Percentiles rank a stretch among this genome's conserved stretches.
Conservation (phyloP, 805 yeast genomes). For the Myxozyma kluyveri region DNA sequence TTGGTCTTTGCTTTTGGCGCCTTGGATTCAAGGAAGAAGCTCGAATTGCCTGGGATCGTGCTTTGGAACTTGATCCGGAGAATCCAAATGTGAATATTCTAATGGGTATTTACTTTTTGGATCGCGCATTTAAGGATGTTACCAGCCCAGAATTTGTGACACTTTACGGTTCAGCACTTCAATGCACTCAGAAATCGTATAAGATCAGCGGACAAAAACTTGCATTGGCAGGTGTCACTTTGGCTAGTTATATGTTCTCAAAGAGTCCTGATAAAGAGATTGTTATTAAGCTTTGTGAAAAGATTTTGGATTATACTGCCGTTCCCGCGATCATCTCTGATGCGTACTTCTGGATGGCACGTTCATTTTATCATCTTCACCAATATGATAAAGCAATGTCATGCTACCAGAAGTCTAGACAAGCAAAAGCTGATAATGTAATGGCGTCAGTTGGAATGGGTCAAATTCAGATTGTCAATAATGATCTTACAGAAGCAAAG, state of each 20-base stretch:
- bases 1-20: constrained; percentile 92
- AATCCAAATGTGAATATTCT: constrained; percentile 63
- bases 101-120: constrained; percentile 65
- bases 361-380: constrained; percentile 60
- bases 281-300: constrained; percentile 56
- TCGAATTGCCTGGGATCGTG: constrained; percentile 74
- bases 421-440: constrained; percentile 56
- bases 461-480: constrained; percentile 74
- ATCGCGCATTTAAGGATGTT: constrained; percentile 57
- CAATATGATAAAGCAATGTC: constrained; percentile 71
- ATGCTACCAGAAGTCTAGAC: constrained; percentile 68
- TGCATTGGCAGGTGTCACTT: constrained; percentile 55
- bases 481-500: constrained; percentile 76
- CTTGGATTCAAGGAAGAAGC: constrained; percentile 79
- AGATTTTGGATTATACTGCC: constrained; percentile 45
- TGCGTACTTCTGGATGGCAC: constrained; percentile 79
- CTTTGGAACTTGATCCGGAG: constrained; percentile 61
- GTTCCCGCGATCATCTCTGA: constrained; percentile 53
- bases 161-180: constrained; percentile 59
- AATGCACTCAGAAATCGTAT: constrained; percentile 42
- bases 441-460: constrained; percentile 81
- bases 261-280: constrained; percentile 52
- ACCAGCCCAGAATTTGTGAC: constrained; percentile 55
- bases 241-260: constrained; percentile 71
- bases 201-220: constrained; percentile 46